Percentiles rank a stretch among this genome's conserved stretches.
phyloP scores from a whole-genome alignment of 1,139 yeast species.

The Lodderomyces margitis region DNA sequence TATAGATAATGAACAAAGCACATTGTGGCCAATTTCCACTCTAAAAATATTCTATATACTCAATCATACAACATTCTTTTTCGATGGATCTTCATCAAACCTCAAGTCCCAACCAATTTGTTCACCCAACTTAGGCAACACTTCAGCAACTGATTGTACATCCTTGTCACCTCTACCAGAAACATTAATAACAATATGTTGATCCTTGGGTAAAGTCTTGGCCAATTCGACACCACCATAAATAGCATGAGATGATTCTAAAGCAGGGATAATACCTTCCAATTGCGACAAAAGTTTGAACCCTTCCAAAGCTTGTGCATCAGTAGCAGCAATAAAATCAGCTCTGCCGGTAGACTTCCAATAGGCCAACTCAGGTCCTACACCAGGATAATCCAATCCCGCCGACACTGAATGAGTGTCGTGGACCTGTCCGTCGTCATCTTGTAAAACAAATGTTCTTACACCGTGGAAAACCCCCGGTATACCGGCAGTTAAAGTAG shows the following conservation, averaged over 20 bases:
- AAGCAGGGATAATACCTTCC: slow-evolving; percentile 98
- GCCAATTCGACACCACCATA: slow-evolving; percentile 90
- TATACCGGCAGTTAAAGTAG: slow-evolving; percentile 86
- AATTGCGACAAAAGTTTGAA: slow-evolving; percentile 84
- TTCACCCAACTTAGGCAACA: slow-evolving; percentile 85
- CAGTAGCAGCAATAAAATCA: slow-evolving; percentile 80
- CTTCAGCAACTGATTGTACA: slow-evolving; percentile 95
- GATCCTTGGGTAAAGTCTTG: slow-evolving; percentile 73
- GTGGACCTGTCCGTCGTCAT: slow-evolving; percentile 89
- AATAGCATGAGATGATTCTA: slow-evolving; percentile 95
- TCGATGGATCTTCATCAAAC: slow-evolving; percentile 60
- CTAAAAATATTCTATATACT: neutral
- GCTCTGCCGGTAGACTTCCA: slow-evolving; percentile 97
- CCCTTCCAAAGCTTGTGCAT: slow-evolving; percentile 89
- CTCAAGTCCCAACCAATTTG: slow-evolving; percentile 94
- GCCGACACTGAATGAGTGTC: slow-evolving; percentile 98
- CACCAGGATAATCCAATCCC: slow-evolving; percentile 98
- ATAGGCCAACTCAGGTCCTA: slow-evolving; percentile 94
- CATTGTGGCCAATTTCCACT: neutral
- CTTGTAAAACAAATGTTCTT: slow-evolving; percentile 87
- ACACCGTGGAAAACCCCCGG: slow-evolving; percentile 99
- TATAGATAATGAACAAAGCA: neutral
- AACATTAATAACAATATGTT: slow-evolving; percentile 80
- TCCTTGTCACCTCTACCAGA: slow-evolving; percentile 99
- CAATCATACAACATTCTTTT: slow-evolving; percentile 16